phyloP scores from a whole-genome alignment of 2,329 filamentous ascomycete genomes.

The Aspergillus clavatus region DNA sequence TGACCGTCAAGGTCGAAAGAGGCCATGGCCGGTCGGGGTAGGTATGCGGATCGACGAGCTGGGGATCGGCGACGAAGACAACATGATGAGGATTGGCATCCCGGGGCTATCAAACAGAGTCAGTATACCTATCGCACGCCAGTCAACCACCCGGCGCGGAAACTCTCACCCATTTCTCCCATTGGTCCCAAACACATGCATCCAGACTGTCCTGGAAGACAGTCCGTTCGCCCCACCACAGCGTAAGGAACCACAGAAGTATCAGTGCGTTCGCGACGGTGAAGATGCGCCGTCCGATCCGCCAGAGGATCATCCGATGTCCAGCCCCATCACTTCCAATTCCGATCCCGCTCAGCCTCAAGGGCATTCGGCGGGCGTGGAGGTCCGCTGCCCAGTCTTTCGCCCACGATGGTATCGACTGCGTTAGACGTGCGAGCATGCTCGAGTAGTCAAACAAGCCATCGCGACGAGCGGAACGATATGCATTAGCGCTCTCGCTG shows the following conservation, averaged over 20 bases:
- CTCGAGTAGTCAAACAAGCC: constrained; percentile 9
- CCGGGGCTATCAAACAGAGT: constrained; percentile 58
- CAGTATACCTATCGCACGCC: too few species aligned
- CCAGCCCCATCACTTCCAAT: constrained; percentile 12
- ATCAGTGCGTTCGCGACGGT: constrained; percentile 62
- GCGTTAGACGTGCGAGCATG: constrained; percentile 11
- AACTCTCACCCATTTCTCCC: constrained; percentile 81
- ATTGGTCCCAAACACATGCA: constrained; percentile 74
- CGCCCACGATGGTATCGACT: constrained; percentile 17
- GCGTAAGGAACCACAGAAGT: constrained; percentile 66
- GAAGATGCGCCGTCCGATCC: constrained; percentile 18
- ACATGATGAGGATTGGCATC: constrained; percentile 77
- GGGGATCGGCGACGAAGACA: constrained; percentile 81
- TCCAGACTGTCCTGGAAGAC: constrained; percentile 67
- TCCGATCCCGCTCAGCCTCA: constrained; percentile 1
- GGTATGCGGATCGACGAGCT: constrained; percentile 90
- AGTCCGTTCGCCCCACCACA: constrained; percentile 82
- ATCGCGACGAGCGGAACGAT: constrained; percentile 21
- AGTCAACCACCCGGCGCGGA: too few species aligned
- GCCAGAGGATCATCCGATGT: constrained; percentile 12
- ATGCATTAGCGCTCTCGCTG: constrained; percentile 21
- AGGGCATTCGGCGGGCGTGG: constrained; percentile 1
- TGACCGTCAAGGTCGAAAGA: constrained; percentile 60
- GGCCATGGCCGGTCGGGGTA: constrained; percentile 80
- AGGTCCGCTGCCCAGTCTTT: constrained; percentile 22